A percentile compares a stretch with the other conserved stretches of the same genome.
These are phyloP conservation scores for Mycosphaerella sp. DNA, from an alignment of 2,329 filamentous ascomycete genomes.

Conservation along the genomic window DNA sequence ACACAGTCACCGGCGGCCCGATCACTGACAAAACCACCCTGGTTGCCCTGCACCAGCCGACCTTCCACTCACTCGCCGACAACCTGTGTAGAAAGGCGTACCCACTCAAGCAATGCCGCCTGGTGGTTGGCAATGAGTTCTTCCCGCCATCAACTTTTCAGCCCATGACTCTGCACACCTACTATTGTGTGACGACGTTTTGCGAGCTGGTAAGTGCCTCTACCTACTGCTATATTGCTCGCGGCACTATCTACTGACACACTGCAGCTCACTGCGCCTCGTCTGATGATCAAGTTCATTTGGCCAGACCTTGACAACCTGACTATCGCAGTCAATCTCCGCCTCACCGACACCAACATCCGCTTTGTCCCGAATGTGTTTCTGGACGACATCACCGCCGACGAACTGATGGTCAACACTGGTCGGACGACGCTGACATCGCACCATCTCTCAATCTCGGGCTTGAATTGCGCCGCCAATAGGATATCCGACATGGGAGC, in stretches of 20 bases:
- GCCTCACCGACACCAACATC: neutral
- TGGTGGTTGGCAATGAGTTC: neutral
- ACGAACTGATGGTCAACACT: slow-evolving; percentile 7
- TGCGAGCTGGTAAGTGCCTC: slow-evolving; percentile 8
- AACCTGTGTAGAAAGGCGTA: slow-evolving; percentile 6
- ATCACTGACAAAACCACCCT: slow-evolving; percentile 13
- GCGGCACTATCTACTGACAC: slow-evolving; percentile 3
- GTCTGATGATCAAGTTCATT: slow-evolving; percentile 7
- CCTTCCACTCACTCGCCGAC: neutral
- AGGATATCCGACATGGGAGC: neutral
- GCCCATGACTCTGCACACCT: neutral
- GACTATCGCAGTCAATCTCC: slow-evolving; percentile 1
- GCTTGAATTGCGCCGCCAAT: slow-evolving; percentile 8
- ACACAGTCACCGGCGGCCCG: slow-evolving; percentile 9
- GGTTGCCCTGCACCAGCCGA: slow-evolving; percentile 11
- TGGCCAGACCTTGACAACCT: slow-evolving; percentile 2
- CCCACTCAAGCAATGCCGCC: slow-evolving; percentile 6
- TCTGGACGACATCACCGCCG: neutral
- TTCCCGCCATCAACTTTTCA: neutral
- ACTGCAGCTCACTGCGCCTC: slow-evolving; percentile 12
- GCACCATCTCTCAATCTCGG: slow-evolving; percentile 2
- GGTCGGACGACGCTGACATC: neutral
- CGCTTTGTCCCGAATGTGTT: slow-evolving; percentile 1
- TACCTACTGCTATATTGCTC: neutral
- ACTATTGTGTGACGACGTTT: slow-evolving; percentile 1